phyloP scores from a whole-genome alignment of 108 stramenopile genomes.

The Ochromonas danica region DNA sequence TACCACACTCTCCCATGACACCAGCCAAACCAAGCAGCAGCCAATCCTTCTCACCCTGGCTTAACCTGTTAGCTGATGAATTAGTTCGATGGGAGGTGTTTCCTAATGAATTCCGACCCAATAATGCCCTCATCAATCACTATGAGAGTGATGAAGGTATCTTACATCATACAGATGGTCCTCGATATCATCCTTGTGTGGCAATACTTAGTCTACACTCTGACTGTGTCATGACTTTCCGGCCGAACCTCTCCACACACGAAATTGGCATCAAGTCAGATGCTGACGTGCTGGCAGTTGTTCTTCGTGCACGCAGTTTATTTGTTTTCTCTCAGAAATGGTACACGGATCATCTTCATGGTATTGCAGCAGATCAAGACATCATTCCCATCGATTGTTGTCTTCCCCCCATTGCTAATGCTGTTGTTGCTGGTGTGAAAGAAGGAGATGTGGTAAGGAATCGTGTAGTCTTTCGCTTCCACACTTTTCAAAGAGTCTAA shows the following conservation, averaged over 20 bases:
- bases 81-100: not conserved
- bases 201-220: not conserved
- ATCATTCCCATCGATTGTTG: no score
- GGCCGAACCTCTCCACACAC: not conserved
- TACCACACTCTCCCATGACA: no score
- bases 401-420: no score
- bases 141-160: not conserved
- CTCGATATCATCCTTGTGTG: not conserved
- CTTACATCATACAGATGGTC: conserved; percentile 1
- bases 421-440: no score
- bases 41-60: not conserved
- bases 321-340: not conserved
- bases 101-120: not conserved
- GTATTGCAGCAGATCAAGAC: not conserved
- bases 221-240: not conserved
- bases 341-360: not conserved
- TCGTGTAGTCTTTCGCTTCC: no score
- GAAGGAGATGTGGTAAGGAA: no score
- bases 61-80: not conserved
- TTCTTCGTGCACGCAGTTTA: not conserved
- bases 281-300: not conserved
- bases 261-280: not conserved
- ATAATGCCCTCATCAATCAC: not conserved
- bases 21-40: no score
- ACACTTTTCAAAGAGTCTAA: no score